A percentile compares a stretch with the other conserved stretches of the same genome.
Evolutionary conservation across 352 stramenopile genomes (phyloP).

Genomic region (Pythium guiyangense): DNA sequence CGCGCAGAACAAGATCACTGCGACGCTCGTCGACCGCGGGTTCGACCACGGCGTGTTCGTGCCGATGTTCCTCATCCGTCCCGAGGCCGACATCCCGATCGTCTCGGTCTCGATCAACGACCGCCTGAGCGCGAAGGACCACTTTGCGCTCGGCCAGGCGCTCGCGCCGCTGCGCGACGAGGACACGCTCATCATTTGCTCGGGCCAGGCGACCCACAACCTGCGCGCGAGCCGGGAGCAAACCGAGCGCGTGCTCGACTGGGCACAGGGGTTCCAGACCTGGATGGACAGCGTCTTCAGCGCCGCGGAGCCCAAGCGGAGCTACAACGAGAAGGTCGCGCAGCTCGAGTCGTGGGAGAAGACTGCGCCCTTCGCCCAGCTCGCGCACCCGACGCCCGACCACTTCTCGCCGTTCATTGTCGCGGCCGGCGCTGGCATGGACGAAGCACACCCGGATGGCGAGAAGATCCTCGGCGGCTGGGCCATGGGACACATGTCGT

Average conservation of each 20-base stretch:
- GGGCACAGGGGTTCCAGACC: constrained; percentile 27
- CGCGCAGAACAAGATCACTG: constrained; percentile 34
- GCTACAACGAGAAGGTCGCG: constrained; percentile 18
- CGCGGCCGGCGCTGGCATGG: constrained; percentile 38
- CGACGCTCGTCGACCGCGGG: constrained; percentile 45
- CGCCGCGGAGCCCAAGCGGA: constrained; percentile 4
- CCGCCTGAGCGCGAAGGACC: constrained; percentile 29
- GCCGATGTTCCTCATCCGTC: too few species aligned
- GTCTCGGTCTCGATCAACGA: too few species aligned
- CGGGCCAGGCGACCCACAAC: constrained; percentile 47
- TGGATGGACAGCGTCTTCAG: constrained; percentile 23
- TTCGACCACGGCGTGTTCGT: constrained; percentile 90
- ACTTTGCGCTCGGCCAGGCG: constrained; percentile 53
- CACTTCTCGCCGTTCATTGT: constrained; percentile 54
- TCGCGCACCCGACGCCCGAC: constrained; percentile 42
- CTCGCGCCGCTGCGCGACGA: constrained; percentile 53
- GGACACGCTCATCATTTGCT: constrained; percentile 71
- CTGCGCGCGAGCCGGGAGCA: constrained; percentile 20
- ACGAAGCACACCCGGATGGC: constrained; percentile 20
- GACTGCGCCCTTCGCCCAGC: constrained; percentile 17
- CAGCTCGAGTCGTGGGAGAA: constrained; percentile 28
- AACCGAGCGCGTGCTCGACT: constrained; percentile 15
- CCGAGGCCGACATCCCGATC: too few species aligned
- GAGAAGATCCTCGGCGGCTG: constrained; percentile 37
- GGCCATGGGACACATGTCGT: constrained; percentile 39